Percentiles rank a stretch among this genome's conserved stretches.
Conservation (phyloP, 129 eudicot genomes). For the Erigeron canadensis region DNA sequence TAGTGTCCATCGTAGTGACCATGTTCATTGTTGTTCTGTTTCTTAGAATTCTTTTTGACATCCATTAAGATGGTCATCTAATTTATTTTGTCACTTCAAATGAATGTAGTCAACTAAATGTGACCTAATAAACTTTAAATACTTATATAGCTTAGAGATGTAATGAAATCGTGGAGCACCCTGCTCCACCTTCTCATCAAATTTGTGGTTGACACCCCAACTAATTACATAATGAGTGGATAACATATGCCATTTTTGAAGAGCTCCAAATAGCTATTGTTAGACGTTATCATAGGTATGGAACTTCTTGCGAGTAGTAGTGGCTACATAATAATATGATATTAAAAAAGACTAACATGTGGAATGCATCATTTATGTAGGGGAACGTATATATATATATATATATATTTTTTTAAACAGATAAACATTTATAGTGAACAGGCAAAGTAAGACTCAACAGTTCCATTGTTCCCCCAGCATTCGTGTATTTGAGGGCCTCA, state of each 20-base stretch:
- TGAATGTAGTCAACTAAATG: too few relatives aligned
- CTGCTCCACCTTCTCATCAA: too few relatives aligned
- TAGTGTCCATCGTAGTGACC: not conserved
- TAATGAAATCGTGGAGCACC: too few relatives aligned
- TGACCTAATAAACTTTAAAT: too few relatives aligned
- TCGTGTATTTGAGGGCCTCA: conserved; percentile 86
- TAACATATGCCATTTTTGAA: not conserved
- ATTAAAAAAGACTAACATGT: not conserved
- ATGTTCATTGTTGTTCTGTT: not conserved
- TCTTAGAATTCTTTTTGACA: too few relatives aligned
- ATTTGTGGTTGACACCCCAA: not conserved
- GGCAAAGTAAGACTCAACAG: conserved; percentile 62
- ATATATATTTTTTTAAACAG: not conserved
- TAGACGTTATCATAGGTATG: conserved; percentile 10
- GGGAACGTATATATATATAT: not conserved
- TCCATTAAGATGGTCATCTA: not conserved
- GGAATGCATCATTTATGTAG: not conserved
- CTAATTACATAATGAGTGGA: not conserved
- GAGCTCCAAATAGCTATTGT: not conserved
- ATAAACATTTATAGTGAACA: not conserved
- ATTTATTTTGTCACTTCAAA: not conserved
- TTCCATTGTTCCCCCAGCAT: conserved; percentile 88
- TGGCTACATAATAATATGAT: not conserved
- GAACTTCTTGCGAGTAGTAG: conserved; percentile 4
- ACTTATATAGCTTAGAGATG: too few relatives aligned